Percentiles rank a stretch among this genome's conserved stretches.
phyloP scores from a whole-genome alignment of 2,329 filamentous ascomycete species.

The Sporothrix curviconia region DNA sequence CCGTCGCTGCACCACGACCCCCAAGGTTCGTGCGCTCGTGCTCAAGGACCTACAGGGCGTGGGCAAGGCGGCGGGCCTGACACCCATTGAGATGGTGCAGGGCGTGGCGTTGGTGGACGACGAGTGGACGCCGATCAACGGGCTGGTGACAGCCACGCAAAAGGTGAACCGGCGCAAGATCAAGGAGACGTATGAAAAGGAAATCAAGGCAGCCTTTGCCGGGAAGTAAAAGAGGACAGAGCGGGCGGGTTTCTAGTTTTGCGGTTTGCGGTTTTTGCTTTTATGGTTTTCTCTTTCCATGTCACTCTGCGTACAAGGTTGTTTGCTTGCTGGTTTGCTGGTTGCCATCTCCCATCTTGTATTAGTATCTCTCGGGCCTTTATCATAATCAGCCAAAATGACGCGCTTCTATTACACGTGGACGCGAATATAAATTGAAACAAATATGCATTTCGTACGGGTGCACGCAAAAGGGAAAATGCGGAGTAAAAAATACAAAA shows the following conservation, averaged over 20 bases:
- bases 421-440: no score
- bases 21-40: conserved; percentile 55
- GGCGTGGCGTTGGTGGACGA: conserved; percentile 75
- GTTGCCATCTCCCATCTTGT: not conserved
- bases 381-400: no score
- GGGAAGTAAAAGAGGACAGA: not conserved
- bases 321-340: not conserved
- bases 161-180: conserved; percentile 52
- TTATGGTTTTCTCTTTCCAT: not conserved
- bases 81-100: conserved; percentile 65
- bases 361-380: not conserved
- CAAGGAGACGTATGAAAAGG: conserved; percentile 43
- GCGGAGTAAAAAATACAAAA: not conserved
- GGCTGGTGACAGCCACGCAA: conserved; percentile 55
- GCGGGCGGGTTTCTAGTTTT: not conserved
- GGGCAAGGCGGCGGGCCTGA: conserved; percentile 60
- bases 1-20: conserved; percentile 53
- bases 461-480: not conserved
- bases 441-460: not conserved
- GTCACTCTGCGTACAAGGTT: not conserved
- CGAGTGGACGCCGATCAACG: conserved; percentile 80
- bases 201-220: conserved; percentile 41
- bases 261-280: not conserved
- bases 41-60: conserved; percentile 62
- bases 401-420: no score